phyloP scores from a whole-genome alignment of 352 stramenopile genomes.

The Globisporangium recalcitrans region DNA sequence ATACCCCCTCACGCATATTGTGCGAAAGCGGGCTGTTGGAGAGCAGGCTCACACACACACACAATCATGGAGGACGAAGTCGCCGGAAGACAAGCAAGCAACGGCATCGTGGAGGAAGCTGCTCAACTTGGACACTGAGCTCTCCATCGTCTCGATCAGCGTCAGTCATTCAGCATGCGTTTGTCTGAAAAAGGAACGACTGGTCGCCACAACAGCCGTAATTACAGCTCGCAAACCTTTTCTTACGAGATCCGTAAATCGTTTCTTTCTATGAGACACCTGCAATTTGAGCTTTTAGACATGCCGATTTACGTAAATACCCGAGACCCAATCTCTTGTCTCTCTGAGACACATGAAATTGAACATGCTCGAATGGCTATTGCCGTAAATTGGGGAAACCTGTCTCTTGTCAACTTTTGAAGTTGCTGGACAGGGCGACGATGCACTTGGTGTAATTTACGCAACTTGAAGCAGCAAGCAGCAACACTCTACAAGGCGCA shows the following conservation, averaged over 20 bases:
- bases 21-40: conserved; percentile 61
- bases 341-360: too few relatives aligned
- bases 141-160: background rate
- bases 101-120: background rate
- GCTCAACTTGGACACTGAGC: conserved; percentile 16
- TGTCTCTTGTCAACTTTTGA: too few relatives aligned
- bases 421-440: background rate
- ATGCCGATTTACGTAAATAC: too few relatives aligned
- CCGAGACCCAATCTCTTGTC: too few relatives aligned
- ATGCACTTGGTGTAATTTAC: conserved; percentile 6
- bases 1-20: conserved; percentile 65
- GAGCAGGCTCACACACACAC: conserved; percentile 28
- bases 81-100: too few relatives aligned
- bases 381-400: too few relatives aligned
- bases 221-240: conserved; percentile 6
- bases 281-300: too few relatives aligned
- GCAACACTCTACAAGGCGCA: too few relatives aligned
- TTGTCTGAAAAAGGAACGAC: conserved; percentile 24
- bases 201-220: conserved; percentile 18
- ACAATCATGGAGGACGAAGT: background rate
- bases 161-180: background rate
- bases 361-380: too few relatives aligned
- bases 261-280: background rate
- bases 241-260: background rate
- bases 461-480: conserved; percentile 5